Conservation (phyloP, 805 yeast genomes). For the Ogataea sp. region DNA sequence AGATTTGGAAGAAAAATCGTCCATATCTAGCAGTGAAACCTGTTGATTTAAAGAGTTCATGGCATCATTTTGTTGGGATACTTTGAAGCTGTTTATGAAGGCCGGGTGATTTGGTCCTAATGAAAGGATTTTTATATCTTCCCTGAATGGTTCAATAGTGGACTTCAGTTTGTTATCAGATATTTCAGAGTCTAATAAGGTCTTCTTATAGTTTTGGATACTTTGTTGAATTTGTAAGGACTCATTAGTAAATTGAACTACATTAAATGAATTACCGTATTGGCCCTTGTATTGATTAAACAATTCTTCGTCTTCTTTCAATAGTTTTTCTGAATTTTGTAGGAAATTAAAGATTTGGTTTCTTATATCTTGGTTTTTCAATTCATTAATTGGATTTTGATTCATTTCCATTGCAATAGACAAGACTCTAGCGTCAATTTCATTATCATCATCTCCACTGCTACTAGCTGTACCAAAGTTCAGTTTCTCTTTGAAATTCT, state of each 20-base stretch:
- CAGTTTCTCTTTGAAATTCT: background rate
- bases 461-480: background rate
- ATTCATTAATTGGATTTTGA: constrained; percentile 17
- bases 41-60: no score
- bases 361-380: constrained; percentile 24
- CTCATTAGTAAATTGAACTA: constrained; percentile 13
- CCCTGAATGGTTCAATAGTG: constrained; percentile 33
- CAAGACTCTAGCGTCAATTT: constrained; percentile 31
- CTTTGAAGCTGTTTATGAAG: constrained; percentile 26
- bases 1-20: constrained; percentile 28
- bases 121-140: constrained; percentile 35
- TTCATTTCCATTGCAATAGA: constrained; percentile 29
- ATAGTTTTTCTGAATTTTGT: constrained; percentile 25
- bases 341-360: constrained; percentile 29
- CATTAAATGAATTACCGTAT: constrained; percentile 29
- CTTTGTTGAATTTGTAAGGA: constrained; percentile 36
- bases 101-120: constrained; percentile 35
- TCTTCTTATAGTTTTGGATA: constrained; percentile 45
- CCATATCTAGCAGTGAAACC: constrained; percentile 56
- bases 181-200: constrained; percentile 51
- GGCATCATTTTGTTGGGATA: no score
- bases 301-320: constrained; percentile 24
- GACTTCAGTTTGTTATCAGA: constrained; percentile 49
- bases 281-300: constrained; percentile 21
- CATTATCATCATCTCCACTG: constrained; percentile 14